These are phyloP conservation scores for Ilyonectria mors-panacis DNA, from an alignment of 2,329 filamentous ascomycete genomes.

Conservation along the genomic window DNA sequence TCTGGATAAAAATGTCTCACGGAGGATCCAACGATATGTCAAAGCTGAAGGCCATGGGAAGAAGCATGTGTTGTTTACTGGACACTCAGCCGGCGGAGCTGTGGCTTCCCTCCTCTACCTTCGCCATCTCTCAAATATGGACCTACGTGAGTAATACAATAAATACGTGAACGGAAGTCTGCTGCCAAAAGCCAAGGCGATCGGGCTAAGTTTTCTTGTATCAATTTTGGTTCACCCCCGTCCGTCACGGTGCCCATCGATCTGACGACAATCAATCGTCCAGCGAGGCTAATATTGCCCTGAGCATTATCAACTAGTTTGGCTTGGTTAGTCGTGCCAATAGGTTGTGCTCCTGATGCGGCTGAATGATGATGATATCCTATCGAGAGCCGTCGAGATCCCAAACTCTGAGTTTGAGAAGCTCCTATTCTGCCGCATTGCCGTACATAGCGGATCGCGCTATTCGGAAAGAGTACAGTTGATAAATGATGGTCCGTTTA, in stretches of 20 bases:
- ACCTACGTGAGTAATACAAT: conserved; percentile 19
- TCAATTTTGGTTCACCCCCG: conserved; percentile 43
- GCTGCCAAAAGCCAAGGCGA: conserved; percentile 12
- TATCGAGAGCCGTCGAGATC: conserved; percentile 33
- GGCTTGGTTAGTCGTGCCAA: conserved; percentile 43
- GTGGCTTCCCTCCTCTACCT: conserved; percentile 41
- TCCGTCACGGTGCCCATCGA: conserved; percentile 33
- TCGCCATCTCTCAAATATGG: conserved; percentile 26
- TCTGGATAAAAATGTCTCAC: conserved; percentile 25
- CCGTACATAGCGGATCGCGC: conserved; percentile 32
- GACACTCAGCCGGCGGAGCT: conserved; percentile 46
- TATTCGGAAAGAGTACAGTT: conserved; percentile 37
- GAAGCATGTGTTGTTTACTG: conserved; percentile 41
- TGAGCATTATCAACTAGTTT: conserved; percentile 48
- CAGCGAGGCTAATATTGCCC: conserved; percentile 22
- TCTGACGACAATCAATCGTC: conserved; percentile 18
- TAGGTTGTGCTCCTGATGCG: conserved; percentile 37
- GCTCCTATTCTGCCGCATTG: conserved; percentile 40
- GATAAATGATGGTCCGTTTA: conserved; percentile 37
- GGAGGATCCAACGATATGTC: conserved; percentile 23
- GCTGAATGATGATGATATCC: conserved; percentile 26
- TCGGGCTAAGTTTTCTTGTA: conserved; percentile 36
- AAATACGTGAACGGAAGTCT: neutral
- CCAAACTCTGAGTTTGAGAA: conserved; percentile 34
- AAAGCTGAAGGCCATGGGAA: neutral